A percentile compares a stretch with the other conserved stretches of the same genome.
Evolutionary conservation across 371 early-diverging fungal genomes (phyloP).

Genomic region (Syncephalis fuscata): DNA sequence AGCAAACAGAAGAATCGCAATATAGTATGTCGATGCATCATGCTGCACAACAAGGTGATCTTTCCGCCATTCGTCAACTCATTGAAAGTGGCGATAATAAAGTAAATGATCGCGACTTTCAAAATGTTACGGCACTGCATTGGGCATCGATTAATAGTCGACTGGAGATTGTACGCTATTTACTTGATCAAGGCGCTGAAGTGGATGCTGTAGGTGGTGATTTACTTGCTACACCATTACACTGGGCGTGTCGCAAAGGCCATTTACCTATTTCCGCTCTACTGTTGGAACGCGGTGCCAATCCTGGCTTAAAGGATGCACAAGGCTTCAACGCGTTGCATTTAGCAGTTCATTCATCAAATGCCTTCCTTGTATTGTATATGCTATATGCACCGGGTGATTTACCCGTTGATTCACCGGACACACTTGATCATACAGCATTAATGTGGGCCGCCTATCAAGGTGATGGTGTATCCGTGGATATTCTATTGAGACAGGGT

Average conservation of each 20-base stretch:
- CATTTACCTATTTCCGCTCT: constrained; percentile 53
- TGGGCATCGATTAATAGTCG: constrained; percentile 68
- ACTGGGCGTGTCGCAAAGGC: constrained; percentile 70
- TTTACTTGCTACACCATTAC: constrained; percentile 67
- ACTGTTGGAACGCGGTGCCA: constrained; percentile 60
- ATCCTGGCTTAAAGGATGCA: constrained; percentile 50
- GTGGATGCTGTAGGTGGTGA: constrained; percentile 64
- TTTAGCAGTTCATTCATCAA: constrained; percentile 77
- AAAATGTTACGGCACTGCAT: constrained; percentile 57
- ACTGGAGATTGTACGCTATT: constrained; percentile 47
- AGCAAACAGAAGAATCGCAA: no score
- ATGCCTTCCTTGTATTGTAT: constrained; percentile 54
- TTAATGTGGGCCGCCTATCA: constrained; percentile 93
- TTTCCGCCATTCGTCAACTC: constrained; percentile 25
- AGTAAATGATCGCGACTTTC: constrained; percentile 34
- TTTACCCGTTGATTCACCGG: constrained; percentile 53
- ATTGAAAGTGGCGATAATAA: constrained; percentile 26
- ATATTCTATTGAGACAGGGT: constrained; percentile 45
- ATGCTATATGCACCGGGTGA: constrained; percentile 36
- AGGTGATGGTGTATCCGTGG: constrained; percentile 47
- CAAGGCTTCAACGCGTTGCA: constrained; percentile 87
- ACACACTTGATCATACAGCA: constrained; percentile 66
- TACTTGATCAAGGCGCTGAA: constrained; percentile 66
- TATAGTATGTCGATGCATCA: constrained; percentile 26
- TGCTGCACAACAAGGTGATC: constrained; percentile 50